phyloP scores from a whole-genome alignment of 768 basidiomycete genomes.

The Candolleomyces efflorescens region DNA sequence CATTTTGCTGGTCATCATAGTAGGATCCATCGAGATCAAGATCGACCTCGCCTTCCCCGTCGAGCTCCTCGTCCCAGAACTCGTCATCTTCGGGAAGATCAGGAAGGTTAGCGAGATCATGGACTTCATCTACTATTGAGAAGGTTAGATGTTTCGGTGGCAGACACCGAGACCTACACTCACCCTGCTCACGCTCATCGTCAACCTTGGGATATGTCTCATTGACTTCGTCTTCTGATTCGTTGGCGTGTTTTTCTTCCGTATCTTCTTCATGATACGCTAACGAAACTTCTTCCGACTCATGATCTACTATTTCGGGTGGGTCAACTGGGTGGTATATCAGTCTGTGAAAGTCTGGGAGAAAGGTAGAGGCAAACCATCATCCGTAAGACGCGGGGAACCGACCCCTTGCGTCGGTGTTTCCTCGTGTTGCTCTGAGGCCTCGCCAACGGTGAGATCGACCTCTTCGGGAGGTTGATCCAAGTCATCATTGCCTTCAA shows the following conservation, averaged over 20 bases:
- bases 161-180: not conserved
- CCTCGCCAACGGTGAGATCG: not conserved
- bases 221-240: not conserved
- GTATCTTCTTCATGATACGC: not conserved
- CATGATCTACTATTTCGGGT: not conserved
- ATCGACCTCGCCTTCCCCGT: slow-evolving; percentile 16
- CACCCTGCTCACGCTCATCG: not conserved
- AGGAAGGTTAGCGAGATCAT: slow-evolving; percentile 7
- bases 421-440: not conserved
- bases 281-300: not conserved
- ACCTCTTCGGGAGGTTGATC: slow-evolving; percentile 1
- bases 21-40: slow-evolving; percentile 7
- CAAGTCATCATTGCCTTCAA: not conserved
- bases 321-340: not conserved
- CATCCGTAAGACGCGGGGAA: not conserved
- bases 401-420: not conserved
- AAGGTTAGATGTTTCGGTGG: not conserved
- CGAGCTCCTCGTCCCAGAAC: slow-evolving; percentile 36
- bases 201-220: not conserved
- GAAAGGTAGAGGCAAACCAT: not conserved
- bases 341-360: not conserved
- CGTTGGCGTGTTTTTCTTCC: not conserved
- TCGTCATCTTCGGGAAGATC: slow-evolving; percentile 44
- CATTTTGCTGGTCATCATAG: slow-evolving; percentile 22
- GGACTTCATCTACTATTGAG: slow-evolving; percentile 9